phyloP scores from a whole-genome alignment of 768 basidiomycete genomes.

The Trametes cubensis region DNA sequence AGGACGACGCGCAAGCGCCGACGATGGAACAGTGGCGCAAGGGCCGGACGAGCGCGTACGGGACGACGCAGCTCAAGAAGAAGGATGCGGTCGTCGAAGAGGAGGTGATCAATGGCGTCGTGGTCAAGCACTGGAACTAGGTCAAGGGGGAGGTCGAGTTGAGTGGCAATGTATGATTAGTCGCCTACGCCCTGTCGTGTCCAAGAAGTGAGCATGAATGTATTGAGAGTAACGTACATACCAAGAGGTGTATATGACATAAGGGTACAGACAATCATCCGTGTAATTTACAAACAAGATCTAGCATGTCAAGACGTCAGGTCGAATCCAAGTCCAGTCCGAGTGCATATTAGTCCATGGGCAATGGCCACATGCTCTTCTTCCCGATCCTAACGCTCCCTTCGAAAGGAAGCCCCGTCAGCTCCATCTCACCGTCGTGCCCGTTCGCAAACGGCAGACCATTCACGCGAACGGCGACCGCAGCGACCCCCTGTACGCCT shows the following conservation, averaged over 20 bases:
- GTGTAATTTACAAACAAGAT: conserved; percentile 5
- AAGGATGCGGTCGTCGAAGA: conserved; percentile 52
- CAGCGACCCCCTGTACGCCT: conserved; percentile 65
- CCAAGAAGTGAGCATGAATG: not conserved
- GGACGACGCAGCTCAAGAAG: conserved; percentile 47
- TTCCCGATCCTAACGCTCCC: conserved; percentile 70
- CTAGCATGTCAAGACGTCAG: not conserved
- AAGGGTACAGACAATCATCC: not conserved
- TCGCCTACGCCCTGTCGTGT: not conserved
- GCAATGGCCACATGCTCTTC: conserved; percentile 36
- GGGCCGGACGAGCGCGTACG: conserved; percentile 46
- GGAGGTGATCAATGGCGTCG: conserved; percentile 54
- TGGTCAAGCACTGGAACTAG: conserved; percentile 61
- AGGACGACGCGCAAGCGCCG: conserved; percentile 31
- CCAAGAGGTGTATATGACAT: not conserved
- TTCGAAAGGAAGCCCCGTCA: conserved; percentile 65
- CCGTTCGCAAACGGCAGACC: conserved; percentile 59
- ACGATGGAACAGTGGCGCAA: conserved; percentile 37
- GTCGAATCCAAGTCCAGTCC: not conserved
- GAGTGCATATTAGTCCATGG: conserved; percentile 12
- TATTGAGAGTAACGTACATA: no score
- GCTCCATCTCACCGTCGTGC: conserved; percentile 52
- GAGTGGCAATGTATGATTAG: not conserved
- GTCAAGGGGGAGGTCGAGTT: not conserved
- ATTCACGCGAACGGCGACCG: conserved; percentile 58